Evolutionary conservation across 2,329 filamentous ascomycete genomes (phyloP), one percentile per base, ranked within the genome.

Genomic region (Davidsoniella virescens): DNA sequence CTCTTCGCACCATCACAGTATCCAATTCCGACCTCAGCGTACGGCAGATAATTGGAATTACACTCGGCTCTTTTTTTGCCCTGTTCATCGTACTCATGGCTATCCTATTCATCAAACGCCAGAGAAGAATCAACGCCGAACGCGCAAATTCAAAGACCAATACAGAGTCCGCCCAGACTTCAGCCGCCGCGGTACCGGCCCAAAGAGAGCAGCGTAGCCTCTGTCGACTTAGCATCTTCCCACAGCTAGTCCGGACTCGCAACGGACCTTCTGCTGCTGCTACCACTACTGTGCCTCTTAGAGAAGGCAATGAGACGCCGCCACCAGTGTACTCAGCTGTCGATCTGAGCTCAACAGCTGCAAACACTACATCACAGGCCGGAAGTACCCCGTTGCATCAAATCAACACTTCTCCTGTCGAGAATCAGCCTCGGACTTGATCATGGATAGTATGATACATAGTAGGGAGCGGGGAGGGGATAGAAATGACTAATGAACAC

Each of bases 291-390:
- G 26, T 33, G 26, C 8, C 26, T 33, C 26, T 3, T 14, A 46
- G 37, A 25, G 33, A 16, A 5, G 18, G 40, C 9, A 33, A 14
- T 4, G 16, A 44, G 16, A 44, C 46, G 20, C 51, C 51, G 3
- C 51, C 51, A 12, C 51, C 51, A 4, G 40, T 45, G 29, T 52
- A 53, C 10, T 42, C 37, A n/a, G 51, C 43, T 16, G 33, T 39
- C 3, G 51, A 44, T 40, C 20, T 42, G 8, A 44, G n/a, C 14
- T 23, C 47, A 6, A 26, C 33, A 4, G 7, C 8, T 9, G 20
- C 20, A 14, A 29, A 12, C 4, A 46, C 36, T 2, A 42, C 36
- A 17, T 16, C 12, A 3, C 14, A 37, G 9, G 12, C 17, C 14
- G 41, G 16, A 9, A 33, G 40, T 36, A n/a, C 36, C 14, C 47